Conservation (phyloP, 352 stramenopile genomes). For the Aphanomyces euteiches region DNA sequence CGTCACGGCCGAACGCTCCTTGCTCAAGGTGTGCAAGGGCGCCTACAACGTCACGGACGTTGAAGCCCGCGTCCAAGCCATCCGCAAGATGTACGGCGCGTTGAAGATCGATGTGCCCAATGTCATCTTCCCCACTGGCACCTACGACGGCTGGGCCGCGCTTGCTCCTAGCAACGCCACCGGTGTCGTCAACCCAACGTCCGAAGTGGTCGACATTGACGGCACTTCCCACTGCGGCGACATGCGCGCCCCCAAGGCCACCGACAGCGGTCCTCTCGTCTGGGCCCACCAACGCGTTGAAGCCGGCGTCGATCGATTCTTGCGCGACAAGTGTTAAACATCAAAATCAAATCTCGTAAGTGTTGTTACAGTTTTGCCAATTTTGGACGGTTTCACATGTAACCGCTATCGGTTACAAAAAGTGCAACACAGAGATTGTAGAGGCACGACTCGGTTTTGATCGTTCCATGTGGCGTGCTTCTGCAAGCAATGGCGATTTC, state of each 20-base stretch:
- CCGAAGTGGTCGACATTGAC: conserved; percentile 15
- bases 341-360: too few species aligned
- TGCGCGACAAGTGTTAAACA: too few species aligned
- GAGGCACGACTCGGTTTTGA: too few species aligned
- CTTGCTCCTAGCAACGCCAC: conserved; percentile 25
- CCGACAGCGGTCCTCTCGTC: not conserved
- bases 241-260: not conserved
- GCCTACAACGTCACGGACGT: not conserved
- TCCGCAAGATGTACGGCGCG: not conserved
- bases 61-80: not conserved
- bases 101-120: conserved; percentile 16
- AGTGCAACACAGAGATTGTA: too few species aligned
- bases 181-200: conserved; percentile 7
- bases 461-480: too few species aligned
- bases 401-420: too few species aligned
- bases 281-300: conserved; percentile 10
- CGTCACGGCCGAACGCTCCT: not conserved
- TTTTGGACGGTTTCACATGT: too few species aligned
- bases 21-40: not conserved
- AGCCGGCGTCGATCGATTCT: not conserved
- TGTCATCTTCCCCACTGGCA: conserved; percentile 11
- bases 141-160: conserved; percentile 13
- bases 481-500: too few species aligned
- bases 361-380: too few species aligned
- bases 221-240: conserved; percentile 13